These are phyloP conservation scores for Spizellomyces punctatus DNA, from an alignment of 192 early-diverging fungal species.

Conservation along the genomic window DNA sequence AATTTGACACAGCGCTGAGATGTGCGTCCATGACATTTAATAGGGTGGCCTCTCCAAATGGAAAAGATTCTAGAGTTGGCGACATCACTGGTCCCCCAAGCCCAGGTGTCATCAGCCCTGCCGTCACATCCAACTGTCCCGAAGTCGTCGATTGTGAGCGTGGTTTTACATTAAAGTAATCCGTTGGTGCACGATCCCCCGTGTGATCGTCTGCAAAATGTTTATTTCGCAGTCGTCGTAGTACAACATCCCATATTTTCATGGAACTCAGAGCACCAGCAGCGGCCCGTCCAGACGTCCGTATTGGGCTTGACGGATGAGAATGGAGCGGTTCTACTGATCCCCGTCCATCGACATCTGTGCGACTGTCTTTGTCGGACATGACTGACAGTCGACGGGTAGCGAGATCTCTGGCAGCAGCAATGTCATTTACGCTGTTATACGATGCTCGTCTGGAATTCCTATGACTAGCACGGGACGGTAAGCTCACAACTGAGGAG, in stretches of 20 bases:
- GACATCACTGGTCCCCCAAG: slow-evolving; percentile 16
- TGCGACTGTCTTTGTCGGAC: background rate
- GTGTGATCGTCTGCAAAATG: background rate
- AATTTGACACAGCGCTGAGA: slow-evolving; percentile 22
- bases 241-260: slow-evolving; percentile 7
- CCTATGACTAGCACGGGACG: slow-evolving; percentile 6
- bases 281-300: background rate
- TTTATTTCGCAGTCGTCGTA: slow-evolving; percentile 6
- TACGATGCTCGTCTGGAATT: slow-evolving; percentile 14
- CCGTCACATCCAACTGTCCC: background rate
- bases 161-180: too few relatives aligned
- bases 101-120: background rate
- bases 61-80: slow-evolving; percentile 16
- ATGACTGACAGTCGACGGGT: background rate
- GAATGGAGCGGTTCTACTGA: background rate
- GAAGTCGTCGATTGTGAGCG: background rate
- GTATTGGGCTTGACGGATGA: slow-evolving; percentile 3
- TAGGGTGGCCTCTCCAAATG: slow-evolving; percentile 18
- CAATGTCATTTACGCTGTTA: background rate
- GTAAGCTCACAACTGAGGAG: slow-evolving; percentile 19
- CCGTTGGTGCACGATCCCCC: background rate
- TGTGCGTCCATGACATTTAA: slow-evolving; percentile 29
- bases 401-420: background rate
- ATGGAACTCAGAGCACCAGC: slow-evolving; percentile 5
- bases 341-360: background rate